Evolutionary conservation across 495 filamentous ascomycete species (phyloP), one percentile per base, ranked within the genome.

Genomic region (Penicillium lagena): DNA sequence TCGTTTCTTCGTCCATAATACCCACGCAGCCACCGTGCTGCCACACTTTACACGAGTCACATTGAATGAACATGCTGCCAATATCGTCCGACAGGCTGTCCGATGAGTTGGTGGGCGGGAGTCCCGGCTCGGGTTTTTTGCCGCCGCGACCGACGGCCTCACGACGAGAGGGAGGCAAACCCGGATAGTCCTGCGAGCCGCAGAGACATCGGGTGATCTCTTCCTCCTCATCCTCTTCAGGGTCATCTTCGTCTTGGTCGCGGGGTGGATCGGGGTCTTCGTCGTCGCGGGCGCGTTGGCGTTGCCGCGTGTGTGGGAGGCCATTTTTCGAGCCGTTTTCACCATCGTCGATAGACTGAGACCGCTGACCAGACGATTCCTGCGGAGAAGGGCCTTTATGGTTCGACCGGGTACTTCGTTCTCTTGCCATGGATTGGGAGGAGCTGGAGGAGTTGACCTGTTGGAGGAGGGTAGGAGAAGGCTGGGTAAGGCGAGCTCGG

Each of bases 21-120:
- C 93, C 93, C 40, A 99, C 94, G 67, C 93, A 99, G 45, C 89
- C 90, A 59, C 93, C 94, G 56, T 99, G 93, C 59, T 99, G 93
- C 93, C 93, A 99, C 43, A 96, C 93, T 62, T 96, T 94, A 69
- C 93, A 99, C 39, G 80, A 72, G 64, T 99, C 93, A 78, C 93
- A 99, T 71, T 97, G 93, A 48, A 99, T 90, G 63, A 95, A 99
- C 64, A 97, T 84, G 12, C 91, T 90, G 32, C 93, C 91, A 39
- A 87, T 73, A 37, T 96, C 91, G 55, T 97, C 90, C 27, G 83
- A 78, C 38, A 88, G 67, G 12, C 62, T 32, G 40, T 74, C 69
- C n/a, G 68, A 67, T 34, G 60, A 51, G 42, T 66, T 66, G 13
- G 58, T 46, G 34, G 65, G 47, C 12, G 56, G 44, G 43, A 62